Base-by-base conservation (phyloP, 306 rosid species). In the Casuarina glauca region DNA sequence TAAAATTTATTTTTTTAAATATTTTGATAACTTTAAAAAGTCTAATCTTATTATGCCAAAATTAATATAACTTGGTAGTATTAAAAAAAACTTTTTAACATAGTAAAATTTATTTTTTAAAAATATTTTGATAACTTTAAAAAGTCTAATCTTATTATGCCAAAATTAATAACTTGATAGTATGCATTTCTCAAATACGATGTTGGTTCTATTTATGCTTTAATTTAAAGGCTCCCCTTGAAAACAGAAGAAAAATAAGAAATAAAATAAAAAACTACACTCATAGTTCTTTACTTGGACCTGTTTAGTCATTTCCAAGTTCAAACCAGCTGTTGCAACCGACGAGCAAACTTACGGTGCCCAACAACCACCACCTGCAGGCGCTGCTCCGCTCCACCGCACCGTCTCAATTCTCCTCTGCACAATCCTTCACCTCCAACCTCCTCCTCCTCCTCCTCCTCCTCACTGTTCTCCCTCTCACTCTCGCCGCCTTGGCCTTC, bases 381-480 rank as follows among this genome's bases (percentile, higher is more conserved):
- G 76, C 81, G 3, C 84, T 95, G 5, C 91, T 92, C 77, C 98
- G 98, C 66, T 42, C 85, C 67, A 16, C 82, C 57, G 80, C 78
- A 5, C 54, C 85, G 0, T 74, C 89, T 15, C 76, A 76, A 48
- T 79, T 85, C 69, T 72, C 88, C 26, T 84, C 93, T 2, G 81
- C 92, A 10, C 76, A 81, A 7, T 81, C 97, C 2, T 89, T 87
- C 75, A 62, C 85, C 48, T 88, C 97, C 4, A 94, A 85, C 87
- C 83, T 94, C 73, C 87, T 94, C 51, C 89, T 26, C 32, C 87
- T 94, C 51, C 89, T 26, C 32, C 32, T 93, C 61, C 96, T 93
- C 70, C 96, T 95, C 44, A 93, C 97, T 11, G 79, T 95, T 35
- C 97, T 95, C 20, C 97, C 97, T n/a, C 89, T 95, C 10, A 89